These are phyloP conservation scores for Ceratocystis diversiconidia DNA, from an alignment of 2,329 filamentous ascomycete species.

Conservation along the genomic window DNA sequence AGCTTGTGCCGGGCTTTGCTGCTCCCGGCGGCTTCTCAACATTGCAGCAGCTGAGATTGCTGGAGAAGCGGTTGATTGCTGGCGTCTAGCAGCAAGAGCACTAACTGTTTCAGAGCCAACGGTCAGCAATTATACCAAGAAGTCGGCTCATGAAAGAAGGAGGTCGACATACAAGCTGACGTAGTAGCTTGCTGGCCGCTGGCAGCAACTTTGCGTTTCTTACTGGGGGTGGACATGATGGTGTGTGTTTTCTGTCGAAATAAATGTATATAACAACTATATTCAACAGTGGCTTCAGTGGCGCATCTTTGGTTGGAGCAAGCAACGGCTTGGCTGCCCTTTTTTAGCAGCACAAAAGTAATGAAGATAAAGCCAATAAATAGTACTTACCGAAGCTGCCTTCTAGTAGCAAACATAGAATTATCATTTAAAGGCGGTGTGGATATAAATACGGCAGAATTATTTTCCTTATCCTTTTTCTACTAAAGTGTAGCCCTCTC, in stretches of 20 bases:
- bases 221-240: conserved; percentile 10
- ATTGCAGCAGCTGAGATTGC: conserved; percentile 11
- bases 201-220: conserved; percentile 14
- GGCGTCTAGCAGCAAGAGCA: conserved; percentile 13
- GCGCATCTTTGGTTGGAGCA: not conserved
- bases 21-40: not conserved
- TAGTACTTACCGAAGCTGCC: no score
- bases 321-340: not conserved
- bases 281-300: not conserved
- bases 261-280: not conserved
- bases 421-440: conserved; percentile 10
- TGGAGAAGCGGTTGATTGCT: conserved; percentile 9
- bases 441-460: conserved; percentile 6
- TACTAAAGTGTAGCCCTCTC: not conserved
- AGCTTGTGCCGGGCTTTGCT: not conserved
- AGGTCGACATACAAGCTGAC: conserved; percentile 14
- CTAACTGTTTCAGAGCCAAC: conserved; percentile 10
- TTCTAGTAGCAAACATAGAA: not conserved
- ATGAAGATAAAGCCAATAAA: no score
- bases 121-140: not conserved
- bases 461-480: not conserved
- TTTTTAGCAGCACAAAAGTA: no score
- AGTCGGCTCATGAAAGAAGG: not conserved
- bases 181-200: not conserved
- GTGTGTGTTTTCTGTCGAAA: not conserved